Base-by-base conservation (phyloP, 129 eudicot species). In the Chrysanthemum seticuspe region DNA sequence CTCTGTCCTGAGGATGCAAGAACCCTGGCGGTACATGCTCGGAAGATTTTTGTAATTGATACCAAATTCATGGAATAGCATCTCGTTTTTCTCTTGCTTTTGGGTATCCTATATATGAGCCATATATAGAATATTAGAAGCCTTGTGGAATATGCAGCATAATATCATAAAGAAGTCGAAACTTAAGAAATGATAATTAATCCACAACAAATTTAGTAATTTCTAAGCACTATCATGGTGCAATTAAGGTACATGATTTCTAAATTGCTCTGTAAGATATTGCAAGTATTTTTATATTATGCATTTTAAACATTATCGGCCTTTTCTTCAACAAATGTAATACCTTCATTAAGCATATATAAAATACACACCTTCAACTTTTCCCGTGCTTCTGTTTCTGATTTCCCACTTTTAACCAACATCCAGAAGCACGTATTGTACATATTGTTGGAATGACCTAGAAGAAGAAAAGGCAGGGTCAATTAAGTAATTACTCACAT, bases 1-100 rank as follows among this genome's bases (percentile, higher is more conserved):
- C 83, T 79, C 79, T 67, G 86, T 85, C 83, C 86, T 71, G 81
- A 81, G 84, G 76, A 89, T 73, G 76, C 89, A 90, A 68, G 99
- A 95, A 49, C 99, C 99, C 54, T 71, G 83, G 64, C 94, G 95
- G 53, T 83, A 90, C 84, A 95, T 95, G 78, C 72, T 47, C 2
- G 89, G 91, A 55, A 88, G 86, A 21, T 81, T 81, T 79, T 76
- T 78, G 83, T 95, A 95, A 63, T 88, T 83, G 29, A 88, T 81
- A 50, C 86, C 83, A 61, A 84, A 84, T 65, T 84, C 78, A 71
- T 61, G 68, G 55, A 76, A 58, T 13, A 95, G 86, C 51, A 90
- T 76, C 72, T 86, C 89, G 65, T 85, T 83, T 79, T 95, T 88
- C 72, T 90, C 97, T 67, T 78, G 80, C 71, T 93, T 74, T 85